Conservation (phyloP, 768 basidiomycete genomes). For the Lactarius tabidus region DNA sequence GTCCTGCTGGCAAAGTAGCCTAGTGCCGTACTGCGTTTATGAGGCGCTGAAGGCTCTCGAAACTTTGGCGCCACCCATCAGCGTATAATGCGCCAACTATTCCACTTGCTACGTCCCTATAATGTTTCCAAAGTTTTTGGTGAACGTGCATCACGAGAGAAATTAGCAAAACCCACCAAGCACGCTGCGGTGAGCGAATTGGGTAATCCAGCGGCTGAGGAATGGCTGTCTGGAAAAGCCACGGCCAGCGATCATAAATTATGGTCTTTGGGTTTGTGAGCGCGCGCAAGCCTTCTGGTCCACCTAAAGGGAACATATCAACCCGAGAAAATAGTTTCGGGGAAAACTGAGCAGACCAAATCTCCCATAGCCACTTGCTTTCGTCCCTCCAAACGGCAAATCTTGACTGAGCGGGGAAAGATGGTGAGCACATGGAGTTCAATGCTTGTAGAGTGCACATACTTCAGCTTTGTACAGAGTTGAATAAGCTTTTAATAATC, state of each 20-base stretch:
- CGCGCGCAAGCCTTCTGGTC: slow-evolving; percentile 87
- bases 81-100: slow-evolving; percentile 47
- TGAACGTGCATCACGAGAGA: not conserved
- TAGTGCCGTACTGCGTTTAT: slow-evolving; percentile 35
- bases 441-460: slow-evolving; percentile 31
- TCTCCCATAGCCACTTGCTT: slow-evolving; percentile 88
- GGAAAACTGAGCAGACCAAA: slow-evolving; percentile 54
- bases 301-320: slow-evolving; percentile 45
- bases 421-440: slow-evolving; percentile 11
- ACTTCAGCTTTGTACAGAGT: slow-evolving; percentile 55
- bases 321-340: slow-evolving; percentile 19
- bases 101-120: slow-evolving; percentile 50
- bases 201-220: slow-evolving; percentile 87
- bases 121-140: slow-evolving; percentile 2
- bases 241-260: slow-evolving; percentile 81
- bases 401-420: slow-evolving; percentile 61
- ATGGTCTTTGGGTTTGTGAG: slow-evolving; percentile 89
- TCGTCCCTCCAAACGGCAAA: slow-evolving; percentile 92
- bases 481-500: slow-evolving; percentile 21
- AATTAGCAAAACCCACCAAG: slow-evolving; percentile 54
- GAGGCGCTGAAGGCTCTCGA: slow-evolving; percentile 39
- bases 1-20: slow-evolving; percentile 9
- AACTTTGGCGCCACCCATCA: slow-evolving; percentile 43
- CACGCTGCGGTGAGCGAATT: slow-evolving; percentile 61
- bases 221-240: slow-evolving; percentile 76